Evolutionary conservation across 2,329 filamentous ascomycete genomes (phyloP).

Genomic region (Colletotrichum nymphaeae): DNA sequence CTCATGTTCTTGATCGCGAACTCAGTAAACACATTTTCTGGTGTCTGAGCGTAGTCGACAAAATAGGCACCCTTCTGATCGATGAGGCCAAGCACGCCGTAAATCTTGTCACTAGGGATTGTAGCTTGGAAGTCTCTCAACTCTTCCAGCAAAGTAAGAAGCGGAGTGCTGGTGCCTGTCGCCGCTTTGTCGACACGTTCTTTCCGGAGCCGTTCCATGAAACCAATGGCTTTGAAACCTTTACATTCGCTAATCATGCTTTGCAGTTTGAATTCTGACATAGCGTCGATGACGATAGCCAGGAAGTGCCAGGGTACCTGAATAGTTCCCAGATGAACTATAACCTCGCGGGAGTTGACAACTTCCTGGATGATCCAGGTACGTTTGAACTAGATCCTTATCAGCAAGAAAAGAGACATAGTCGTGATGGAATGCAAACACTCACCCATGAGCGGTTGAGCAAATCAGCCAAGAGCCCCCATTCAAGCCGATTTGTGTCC

Average conservation of each 20-base stretch:
- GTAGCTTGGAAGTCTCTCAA: constrained; percentile 24
- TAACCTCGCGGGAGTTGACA: constrained; percentile 11
- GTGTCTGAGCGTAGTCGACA: constrained; percentile 10
- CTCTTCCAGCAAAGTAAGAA: constrained; percentile 18
- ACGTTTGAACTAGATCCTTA: constrained; percentile 20
- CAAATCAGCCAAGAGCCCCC: constrained; percentile 21
- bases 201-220: constrained; percentile 1
- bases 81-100: constrained; percentile 4
- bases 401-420: neutral
- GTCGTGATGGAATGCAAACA: neutral
- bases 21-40: constrained; percentile 6
- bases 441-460: constrained; percentile 23
- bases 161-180: neutral
- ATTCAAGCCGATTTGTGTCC: constrained; percentile 3
- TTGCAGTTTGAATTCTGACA: constrained; percentile 3
- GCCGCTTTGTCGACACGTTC: neutral
- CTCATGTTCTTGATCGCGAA: neutral
- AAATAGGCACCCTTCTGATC: neutral
- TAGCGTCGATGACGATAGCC: neutral
- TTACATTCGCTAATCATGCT: constrained; percentile 13
- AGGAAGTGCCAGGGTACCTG: neutral
- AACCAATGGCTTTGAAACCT: constrained; percentile 10
- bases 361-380: constrained; percentile 35
- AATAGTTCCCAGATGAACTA: constrained; percentile 10
- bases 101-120: constrained; percentile 22